Evolutionary conservation across 1,284 basidiomycete genomes (phyloP).

Genomic region (Papiliotrema laurentii): DNA sequence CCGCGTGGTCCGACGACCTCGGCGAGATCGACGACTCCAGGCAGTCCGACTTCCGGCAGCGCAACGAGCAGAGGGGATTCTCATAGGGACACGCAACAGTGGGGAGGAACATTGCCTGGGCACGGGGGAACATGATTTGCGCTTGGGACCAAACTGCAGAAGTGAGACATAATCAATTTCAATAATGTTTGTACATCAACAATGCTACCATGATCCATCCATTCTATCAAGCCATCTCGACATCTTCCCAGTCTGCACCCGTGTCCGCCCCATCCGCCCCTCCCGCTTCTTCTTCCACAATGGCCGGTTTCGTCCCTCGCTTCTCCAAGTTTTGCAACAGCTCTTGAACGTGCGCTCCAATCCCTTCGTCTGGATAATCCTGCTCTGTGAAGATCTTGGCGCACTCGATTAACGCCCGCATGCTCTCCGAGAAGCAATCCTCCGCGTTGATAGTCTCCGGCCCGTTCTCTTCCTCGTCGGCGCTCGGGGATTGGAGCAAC

Average conservation of each 20-base stretch:
- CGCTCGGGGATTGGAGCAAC: slow-evolving; percentile 49
- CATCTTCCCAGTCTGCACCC: slow-evolving; percentile 55
- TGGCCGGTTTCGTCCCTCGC: slow-evolving; percentile 63
- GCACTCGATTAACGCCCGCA: slow-evolving; percentile 79
- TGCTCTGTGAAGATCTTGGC: slow-evolving; percentile 67
- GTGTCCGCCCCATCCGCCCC: slow-evolving; percentile 51
- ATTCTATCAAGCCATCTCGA: slow-evolving; percentile 60
- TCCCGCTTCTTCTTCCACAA: slow-evolving; percentile 54
- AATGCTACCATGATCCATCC: background rate
- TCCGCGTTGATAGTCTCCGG: slow-evolving; percentile 62
- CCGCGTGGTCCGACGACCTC: background rate
- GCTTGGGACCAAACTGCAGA: background rate
- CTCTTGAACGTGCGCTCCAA: slow-evolving; percentile 71
- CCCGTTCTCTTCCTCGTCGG: slow-evolving; percentile 51
- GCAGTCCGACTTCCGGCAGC: slow-evolving; percentile 1
- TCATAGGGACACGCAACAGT: slow-evolving; percentile 17
- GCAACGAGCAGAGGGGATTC: slow-evolving; percentile 9
- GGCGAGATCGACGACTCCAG: background rate
- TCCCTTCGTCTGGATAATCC: slow-evolving; percentile 69
- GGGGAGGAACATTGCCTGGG: slow-evolving; percentile 25
- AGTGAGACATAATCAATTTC: too few species aligned
- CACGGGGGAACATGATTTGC: slow-evolving; percentile 26
- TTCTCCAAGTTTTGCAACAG: slow-evolving; percentile 65
- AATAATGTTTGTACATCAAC: background rate
- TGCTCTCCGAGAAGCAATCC: slow-evolving; percentile 73